These are phyloP conservation scores for Taiwanofungus camphoratus DNA, from an alignment of 1,284 basidiomycete genomes.

Conservation along the genomic window DNA sequence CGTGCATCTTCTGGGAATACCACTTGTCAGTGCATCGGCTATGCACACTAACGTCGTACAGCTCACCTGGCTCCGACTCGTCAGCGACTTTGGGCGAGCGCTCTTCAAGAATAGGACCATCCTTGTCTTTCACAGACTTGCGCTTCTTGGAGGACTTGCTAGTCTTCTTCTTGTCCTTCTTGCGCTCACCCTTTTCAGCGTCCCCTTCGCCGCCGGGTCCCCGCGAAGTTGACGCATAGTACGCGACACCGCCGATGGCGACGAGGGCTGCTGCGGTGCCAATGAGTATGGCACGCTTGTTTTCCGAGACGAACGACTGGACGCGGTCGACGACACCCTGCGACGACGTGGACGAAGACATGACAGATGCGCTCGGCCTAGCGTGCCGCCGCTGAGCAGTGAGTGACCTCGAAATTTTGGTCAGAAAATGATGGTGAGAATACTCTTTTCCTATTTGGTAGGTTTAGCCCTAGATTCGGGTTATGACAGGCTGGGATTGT, in stretches of 20 bases:
- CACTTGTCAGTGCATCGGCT: neutral
- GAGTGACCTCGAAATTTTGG: too few species aligned
- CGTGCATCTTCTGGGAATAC: constrained; percentile 21
- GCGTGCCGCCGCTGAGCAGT: too few species aligned
- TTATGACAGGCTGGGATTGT: too few species aligned
- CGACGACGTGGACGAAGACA: constrained; percentile 31
- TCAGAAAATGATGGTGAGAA: too few species aligned
- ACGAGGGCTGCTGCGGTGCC: constrained; percentile 67
- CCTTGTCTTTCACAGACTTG: constrained; percentile 45
- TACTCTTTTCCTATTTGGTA: too few species aligned
- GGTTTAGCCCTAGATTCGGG: too few species aligned
- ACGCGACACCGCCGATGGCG: constrained; percentile 73
- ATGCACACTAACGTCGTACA: neutral
- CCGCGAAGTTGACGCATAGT: constrained; percentile 61
- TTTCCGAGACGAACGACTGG: constrained; percentile 65
- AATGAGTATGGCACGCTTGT: constrained; percentile 67
- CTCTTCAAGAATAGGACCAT: constrained; percentile 78
- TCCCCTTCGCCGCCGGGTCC: constrained; percentile 27
- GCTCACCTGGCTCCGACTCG: constrained; percentile 32
- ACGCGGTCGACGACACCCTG: constrained; percentile 50
- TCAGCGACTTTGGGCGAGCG: constrained; percentile 35
- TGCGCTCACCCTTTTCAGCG: constrained; percentile 46
- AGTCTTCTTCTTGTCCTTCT: constrained; percentile 50
- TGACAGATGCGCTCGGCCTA: constrained; percentile 20
- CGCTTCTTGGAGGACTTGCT: constrained; percentile 62